A percentile compares a stretch with the other conserved stretches of the same genome.
These are phyloP conservation scores for Pilaira anomala DNA, from an alignment of 192 early-diverging fungal species.

Conservation along the genomic window DNA sequence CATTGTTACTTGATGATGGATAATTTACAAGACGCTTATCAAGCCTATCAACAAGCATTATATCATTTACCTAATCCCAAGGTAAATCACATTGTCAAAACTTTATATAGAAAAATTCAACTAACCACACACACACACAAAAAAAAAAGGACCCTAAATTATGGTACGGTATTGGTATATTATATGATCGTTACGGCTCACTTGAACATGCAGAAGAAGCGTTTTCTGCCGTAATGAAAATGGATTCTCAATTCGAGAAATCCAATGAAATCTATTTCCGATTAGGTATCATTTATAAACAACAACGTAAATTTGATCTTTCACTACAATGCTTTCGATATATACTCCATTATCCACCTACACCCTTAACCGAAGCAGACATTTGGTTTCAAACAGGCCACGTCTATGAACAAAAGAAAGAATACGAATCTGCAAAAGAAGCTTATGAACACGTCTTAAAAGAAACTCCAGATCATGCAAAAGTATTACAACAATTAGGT, in stretches of 20 bases:
- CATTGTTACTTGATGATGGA: slow-evolving; percentile 97
- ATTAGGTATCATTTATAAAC: slow-evolving; percentile 97
- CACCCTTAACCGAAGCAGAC: slow-evolving; percentile 90
- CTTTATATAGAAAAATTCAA: not conserved
- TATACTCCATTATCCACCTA: slow-evolving; percentile 80
- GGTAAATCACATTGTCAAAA: slow-evolving; percentile 43
- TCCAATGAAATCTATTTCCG: slow-evolving; percentile 98
- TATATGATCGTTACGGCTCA: slow-evolving; percentile 96
- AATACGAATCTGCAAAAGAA: slow-evolving; percentile 75
- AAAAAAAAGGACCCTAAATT: slow-evolving; percentile 84
- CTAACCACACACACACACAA: not conserved
- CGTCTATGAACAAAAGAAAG: slow-evolving; percentile 92
- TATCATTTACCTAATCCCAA: slow-evolving; percentile 88
- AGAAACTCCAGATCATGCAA: slow-evolving; percentile 89
- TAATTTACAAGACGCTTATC: slow-evolving; percentile 90
- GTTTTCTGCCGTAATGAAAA: slow-evolving; percentile 88
- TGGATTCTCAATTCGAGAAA: slow-evolving; percentile 97
- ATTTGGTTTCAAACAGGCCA: slow-evolving; percentile 99
- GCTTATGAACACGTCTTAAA: slow-evolving; percentile 90
- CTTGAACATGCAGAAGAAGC: slow-evolving; percentile 97
- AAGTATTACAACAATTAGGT: slow-evolving; percentile 94
- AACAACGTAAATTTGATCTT: slow-evolving; percentile 73
- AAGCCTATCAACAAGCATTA: slow-evolving; percentile 94
- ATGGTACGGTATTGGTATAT: slow-evolving; percentile 98
- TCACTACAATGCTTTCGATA: slow-evolving; percentile 86